Evolutionary conservation across 2,329 filamentous ascomycete species (phyloP).

Genomic region (Ophiostoma sp.): DNA sequence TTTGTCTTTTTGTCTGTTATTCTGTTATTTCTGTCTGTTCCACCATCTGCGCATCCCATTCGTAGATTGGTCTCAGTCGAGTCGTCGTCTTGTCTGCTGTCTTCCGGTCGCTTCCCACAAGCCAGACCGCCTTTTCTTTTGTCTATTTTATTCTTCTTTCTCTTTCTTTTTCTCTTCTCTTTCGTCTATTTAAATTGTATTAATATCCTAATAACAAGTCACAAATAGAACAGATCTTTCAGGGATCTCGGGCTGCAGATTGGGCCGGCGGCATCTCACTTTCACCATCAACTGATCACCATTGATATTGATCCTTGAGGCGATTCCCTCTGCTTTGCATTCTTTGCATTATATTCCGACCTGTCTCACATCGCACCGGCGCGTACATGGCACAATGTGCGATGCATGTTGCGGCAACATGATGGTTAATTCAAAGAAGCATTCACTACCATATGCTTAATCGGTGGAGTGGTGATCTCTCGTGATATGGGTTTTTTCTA

Average conservation of each 20-base stretch:
- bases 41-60: too few relatives aligned
- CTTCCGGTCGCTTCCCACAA: not conserved
- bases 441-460: not conserved
- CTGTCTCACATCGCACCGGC: slow-evolving; percentile 10
- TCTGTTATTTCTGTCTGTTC: too few relatives aligned
- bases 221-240: not conserved
- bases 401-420: not conserved
- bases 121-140: not conserved
- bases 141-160: not conserved
- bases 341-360: not conserved
- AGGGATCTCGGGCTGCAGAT: slow-evolving; percentile 17
- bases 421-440: not conserved
- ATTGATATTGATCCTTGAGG: not conserved
- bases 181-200: not conserved
- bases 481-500: not conserved
- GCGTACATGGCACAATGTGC: not conserved
- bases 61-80: too few relatives aligned
- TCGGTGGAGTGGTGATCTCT: not conserved
- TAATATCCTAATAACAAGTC: too few relatives aligned
- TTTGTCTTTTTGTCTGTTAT: too few relatives aligned
- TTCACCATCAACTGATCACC: not conserved
- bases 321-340: too few relatives aligned
- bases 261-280: slow-evolving; percentile 13
- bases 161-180: not conserved
- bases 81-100: not conserved